phyloP scores from a whole-genome alignment of 148 eudicot genomes.

The Chenopodium quinoa region DNA sequence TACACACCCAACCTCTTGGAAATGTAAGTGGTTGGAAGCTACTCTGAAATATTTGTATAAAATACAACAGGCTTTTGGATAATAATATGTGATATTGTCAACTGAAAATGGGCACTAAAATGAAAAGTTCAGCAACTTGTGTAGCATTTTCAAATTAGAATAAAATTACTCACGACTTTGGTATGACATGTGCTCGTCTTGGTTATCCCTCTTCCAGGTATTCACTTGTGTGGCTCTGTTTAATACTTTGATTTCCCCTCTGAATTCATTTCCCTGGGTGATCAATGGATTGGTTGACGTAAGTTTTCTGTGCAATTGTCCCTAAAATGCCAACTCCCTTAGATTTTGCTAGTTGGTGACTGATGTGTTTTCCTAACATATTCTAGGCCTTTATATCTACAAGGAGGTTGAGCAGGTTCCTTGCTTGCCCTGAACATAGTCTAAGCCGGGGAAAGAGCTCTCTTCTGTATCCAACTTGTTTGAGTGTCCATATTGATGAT shows the following conservation, averaged over 20 bases:
- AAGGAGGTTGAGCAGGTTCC: conserved; percentile 75
- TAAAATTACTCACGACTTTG: background rate
- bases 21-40: background rate
- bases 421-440: conserved; percentile 58
- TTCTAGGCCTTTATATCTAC: conserved; percentile 74
- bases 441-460: conserved; percentile 21
- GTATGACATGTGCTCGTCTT: conserved; percentile 6
- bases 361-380: conserved; percentile 17
- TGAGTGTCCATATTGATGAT: conserved; percentile 31
- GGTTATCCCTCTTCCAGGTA: conserved; percentile 54
- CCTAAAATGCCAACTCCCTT: conserved; percentile 1
- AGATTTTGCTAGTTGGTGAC: background rate
- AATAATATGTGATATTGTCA: background rate
- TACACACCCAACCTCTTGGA: background rate
- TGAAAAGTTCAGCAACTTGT: background rate
- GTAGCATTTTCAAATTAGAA: conserved; percentile 1
- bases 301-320: conserved; percentile 36
- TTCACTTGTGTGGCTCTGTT: conserved; percentile 95
- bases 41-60: background rate
- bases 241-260: conserved; percentile 86
- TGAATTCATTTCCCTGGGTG: conserved; percentile 99
- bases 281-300: conserved; percentile 94
- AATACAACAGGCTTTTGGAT: background rate
- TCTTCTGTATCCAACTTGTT: conserved; percentile 36
- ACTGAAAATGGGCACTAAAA: background rate